A percentile compares a stretch with the other conserved stretches of the same genome.
These are phyloP conservation scores for Xylaria sp. DNA, from an alignment of 2,329 filamentous ascomycete species.

Conservation along the genomic window DNA sequence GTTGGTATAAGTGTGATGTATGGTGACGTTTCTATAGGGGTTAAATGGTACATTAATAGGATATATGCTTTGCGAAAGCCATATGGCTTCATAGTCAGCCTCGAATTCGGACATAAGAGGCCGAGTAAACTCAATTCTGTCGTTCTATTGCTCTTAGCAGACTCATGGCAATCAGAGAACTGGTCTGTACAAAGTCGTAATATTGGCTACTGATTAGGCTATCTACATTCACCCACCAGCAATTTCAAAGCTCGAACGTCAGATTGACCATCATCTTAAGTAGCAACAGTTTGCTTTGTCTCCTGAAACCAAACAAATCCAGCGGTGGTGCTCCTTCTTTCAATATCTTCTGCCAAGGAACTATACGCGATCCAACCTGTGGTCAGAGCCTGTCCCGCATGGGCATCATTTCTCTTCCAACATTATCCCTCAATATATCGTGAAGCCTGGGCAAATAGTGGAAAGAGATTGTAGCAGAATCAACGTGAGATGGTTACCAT, in stretches of 20 bases:
- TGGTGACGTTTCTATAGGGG: background rate
- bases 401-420: background rate
- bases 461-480: background rate
- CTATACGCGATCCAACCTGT: background rate
- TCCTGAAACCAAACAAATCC: too few species aligned
- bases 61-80: too few species aligned
- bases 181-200: too few species aligned
- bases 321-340: too few species aligned
- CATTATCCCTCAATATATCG: background rate
- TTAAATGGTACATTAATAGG: background rate
- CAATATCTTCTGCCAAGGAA: background rate
- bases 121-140: too few species aligned
- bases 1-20: background rate
- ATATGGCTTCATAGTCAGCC: background rate
- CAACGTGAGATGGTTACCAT: conserved; percentile 9
- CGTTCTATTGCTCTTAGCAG: background rate
- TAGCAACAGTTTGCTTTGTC: too few species aligned
- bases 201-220: too few species aligned
- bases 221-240: too few species aligned
- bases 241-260: too few species aligned
- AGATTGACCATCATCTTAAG: too few species aligned
- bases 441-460: background rate
- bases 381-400: background rate
- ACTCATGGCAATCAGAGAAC: too few species aligned
- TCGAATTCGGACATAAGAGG: background rate